Evolutionary conservation across 306 rosid genomes (phyloP).

Genomic region (Vigna hirtella): DNA sequence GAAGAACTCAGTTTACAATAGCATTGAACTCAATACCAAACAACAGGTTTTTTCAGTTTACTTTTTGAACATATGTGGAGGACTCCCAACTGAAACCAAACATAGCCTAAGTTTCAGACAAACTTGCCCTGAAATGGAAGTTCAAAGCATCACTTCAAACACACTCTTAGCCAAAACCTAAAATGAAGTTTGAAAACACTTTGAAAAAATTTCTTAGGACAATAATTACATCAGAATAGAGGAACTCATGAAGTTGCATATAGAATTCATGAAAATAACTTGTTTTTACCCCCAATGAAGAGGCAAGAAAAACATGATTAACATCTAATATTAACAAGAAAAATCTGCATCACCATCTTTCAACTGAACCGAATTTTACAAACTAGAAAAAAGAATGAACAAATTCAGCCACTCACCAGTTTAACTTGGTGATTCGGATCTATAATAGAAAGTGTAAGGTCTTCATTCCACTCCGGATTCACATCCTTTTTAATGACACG

Average conservation of each 20-base stretch:
- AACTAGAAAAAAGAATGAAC: slow-evolving; percentile 13
- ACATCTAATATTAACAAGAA: neutral
- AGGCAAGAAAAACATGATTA: neutral
- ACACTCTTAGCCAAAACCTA: neutral
- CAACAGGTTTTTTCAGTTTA: neutral
- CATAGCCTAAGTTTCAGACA: neutral
- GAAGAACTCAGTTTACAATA: neutral
- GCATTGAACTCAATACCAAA: neutral
- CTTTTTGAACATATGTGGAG: neutral
- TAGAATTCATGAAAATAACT: neutral
- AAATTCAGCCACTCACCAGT: slow-evolving; percentile 61
- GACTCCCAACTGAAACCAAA: neutral
- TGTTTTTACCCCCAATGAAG: neutral
- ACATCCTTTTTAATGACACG: slow-evolving; percentile 82
- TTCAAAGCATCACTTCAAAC: neutral
- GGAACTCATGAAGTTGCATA: slow-evolving; percentile 21
- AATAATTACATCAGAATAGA: neutral
- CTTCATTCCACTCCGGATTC: slow-evolving; percentile 97
- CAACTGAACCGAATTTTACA: neutral
- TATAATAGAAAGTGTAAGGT: slow-evolving; percentile 80
- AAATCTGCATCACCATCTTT: neutral
- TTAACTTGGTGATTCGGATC: slow-evolving; percentile 58
- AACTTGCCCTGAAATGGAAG: neutral
- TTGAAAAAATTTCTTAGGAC: neutral
- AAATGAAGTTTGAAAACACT: neutral